Base-by-base conservation (phyloP, 768 basidiomycete genomes). In the Serendipita sp. region DNA sequence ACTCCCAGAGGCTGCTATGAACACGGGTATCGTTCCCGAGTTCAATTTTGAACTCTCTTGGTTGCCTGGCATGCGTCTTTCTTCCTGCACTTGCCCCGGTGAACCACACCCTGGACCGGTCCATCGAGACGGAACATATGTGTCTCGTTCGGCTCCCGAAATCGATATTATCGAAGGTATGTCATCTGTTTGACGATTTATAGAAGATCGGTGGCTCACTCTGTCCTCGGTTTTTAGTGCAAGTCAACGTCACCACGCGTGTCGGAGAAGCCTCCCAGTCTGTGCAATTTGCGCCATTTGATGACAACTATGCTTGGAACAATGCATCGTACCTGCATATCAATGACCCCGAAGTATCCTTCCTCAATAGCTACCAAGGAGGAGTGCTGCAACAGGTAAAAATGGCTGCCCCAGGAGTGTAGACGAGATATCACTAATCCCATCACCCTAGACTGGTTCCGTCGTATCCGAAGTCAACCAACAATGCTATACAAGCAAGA, bases 41-140 rank as follows among this genome's bases (percentile, higher is more conserved):
- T 74, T 79, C 53, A 75, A 75, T 61, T 77, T 75, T 45, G 78
- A 75, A 7, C 74, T 97, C 28, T 91, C 89, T 0, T 96, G 78
- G 71, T 85, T 96, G 44, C 88, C 85, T 1, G 95, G 95, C 13
- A 93, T 96, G 70, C 81, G 83, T 61, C 75, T 96, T 28, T 90
- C 88, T 3, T 76, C 87, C 50, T 97, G 95, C 72, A 97, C 95
- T 1, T 97, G 95, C 70, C 73, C 77, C 13, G 83, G 84, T 26
- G 88, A 94, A 72, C 89, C 90, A 67, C 93, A 96, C 72, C 94
- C 94, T 2, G 94, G 94, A 7, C 93, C 93, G 20, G 72, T 82
- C 53, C 83, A 85, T 64, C 64, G 74, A 0, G 88, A 95, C 66
- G 91, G 91, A 33, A 78, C 84, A 2, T 93, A 82, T 68, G 82